Evolutionary conservation across 2,329 filamentous ascomycete genomes (phyloP).

Genomic region (Pseudopithomyces maydicus): DNA sequence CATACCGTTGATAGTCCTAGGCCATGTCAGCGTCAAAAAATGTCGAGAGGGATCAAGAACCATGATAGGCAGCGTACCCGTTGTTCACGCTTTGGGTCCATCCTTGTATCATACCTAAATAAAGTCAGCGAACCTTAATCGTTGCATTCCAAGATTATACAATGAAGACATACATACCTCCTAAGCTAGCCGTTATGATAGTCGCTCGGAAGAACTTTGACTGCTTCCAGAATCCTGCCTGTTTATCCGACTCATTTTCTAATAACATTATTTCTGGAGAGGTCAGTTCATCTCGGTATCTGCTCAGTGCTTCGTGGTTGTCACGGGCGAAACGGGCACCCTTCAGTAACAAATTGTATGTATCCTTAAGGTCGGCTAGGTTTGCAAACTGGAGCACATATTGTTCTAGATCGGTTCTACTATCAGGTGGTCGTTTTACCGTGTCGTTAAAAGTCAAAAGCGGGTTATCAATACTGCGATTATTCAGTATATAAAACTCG

Average conservation of each 20-base stretch:
- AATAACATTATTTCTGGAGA: conserved; percentile 17
- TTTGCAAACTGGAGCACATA: conserved; percentile 24
- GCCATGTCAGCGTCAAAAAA: background rate
- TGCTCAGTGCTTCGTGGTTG: conserved; percentile 20
- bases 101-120: conserved; percentile 22
- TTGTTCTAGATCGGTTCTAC: conserved; percentile 23
- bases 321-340: conserved; percentile 29
- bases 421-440: conserved; percentile 3
- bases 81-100: conserved; percentile 22
- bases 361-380: conserved; percentile 17
- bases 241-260: conserved; percentile 14
- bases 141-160: no score
- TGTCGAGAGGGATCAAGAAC: background rate
- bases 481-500: background rate
- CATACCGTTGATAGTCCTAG: conserved; percentile 22
- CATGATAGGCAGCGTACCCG: background rate
- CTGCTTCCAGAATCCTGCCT: conserved; percentile 26
- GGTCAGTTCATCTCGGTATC: conserved; percentile 23
- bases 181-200: conserved; percentile 25
- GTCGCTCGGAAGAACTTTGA: conserved; percentile 29
- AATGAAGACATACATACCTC: background rate
- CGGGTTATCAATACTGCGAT: conserved; percentile 24
- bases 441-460: conserved; percentile 27
- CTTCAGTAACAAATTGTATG: conserved; percentile 21
- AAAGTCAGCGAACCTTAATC: background rate